Base-by-base conservation (phyloP, 208 protist genomes). In the Porcisia hertigi region DNA sequence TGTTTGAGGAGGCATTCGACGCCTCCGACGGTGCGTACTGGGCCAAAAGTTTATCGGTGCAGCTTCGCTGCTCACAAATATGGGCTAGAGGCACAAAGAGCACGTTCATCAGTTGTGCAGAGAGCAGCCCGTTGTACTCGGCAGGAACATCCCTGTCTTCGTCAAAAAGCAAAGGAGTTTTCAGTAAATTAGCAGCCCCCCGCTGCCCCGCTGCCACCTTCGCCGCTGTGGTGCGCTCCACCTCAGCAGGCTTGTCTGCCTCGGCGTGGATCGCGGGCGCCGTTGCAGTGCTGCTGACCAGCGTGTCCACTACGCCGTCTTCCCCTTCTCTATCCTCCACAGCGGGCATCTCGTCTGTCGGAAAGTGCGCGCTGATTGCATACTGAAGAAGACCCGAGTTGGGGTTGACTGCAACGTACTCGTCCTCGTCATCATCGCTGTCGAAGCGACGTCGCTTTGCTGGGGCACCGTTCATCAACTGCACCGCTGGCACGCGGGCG, bases 381-480 rank as follows among this genome's bases (percentile, higher is more conserved):
- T 90, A 88, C 49, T 64, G 58, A 5, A 83, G 57, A 16, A 95
- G 80, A 3, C 79, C 80, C 6, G 79, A 77, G 25, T 71, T 76
- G 11, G 62, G 47, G 34, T 64, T 57, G 30, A 39, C 18, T 18
- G 64, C 66, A 34, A 82, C 77, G 71, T 85, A 81, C 54, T 93
- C 88, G 77, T 97, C 93, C 1, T 94, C 87, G 64, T 95, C 91
- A 73, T 92, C 87, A 41, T 97, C 91, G 69, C 91, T 94, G 71
- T 94, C 89, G 65, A 90, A 84, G 25, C 93, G 78, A 1, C 73
- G 78, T 14, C 78, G 73, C 54, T 82, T 82, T 25, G 69, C 53
- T 0, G 78, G 67, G 3, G 41, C 59, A 9, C 66, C 67, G 34
- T 49, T 59, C 69, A 72, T 72, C 6, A 43, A 12, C 25, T 7